These are phyloP conservation scores for Cyberlindnera japonica DNA, from an alignment of 805 yeast species.

Conservation along the genomic window DNA sequence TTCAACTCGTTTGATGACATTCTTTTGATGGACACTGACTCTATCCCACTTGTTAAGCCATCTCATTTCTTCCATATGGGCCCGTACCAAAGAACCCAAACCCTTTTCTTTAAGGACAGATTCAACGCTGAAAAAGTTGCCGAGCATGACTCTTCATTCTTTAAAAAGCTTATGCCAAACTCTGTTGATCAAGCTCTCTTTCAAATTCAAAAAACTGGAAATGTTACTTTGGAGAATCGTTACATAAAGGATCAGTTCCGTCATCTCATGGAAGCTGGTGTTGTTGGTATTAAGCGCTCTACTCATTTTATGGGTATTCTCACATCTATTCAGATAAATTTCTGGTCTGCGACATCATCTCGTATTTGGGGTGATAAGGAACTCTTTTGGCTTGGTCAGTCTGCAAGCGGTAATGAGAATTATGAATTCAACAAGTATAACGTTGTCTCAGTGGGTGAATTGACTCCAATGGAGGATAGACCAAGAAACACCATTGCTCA, in stretches of 20 bases:
- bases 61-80: slow-evolving; percentile 35
- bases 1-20: slow-evolving; percentile 58
- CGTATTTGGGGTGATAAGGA: slow-evolving; percentile 84
- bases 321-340: slow-evolving; percentile 30
- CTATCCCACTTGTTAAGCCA: slow-evolving; percentile 38
- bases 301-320: slow-evolving; percentile 25
- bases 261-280: slow-evolving; percentile 37
- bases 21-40: slow-evolving; percentile 52
- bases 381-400: slow-evolving; percentile 67
- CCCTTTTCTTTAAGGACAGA: slow-evolving; percentile 46
- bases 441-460: slow-evolving; percentile 36
- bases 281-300: slow-evolving; percentile 28
- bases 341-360: slow-evolving; percentile 38
- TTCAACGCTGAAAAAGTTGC: slow-evolving; percentile 21
- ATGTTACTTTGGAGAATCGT: slow-evolving; percentile 33
- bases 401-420: slow-evolving; percentile 36
- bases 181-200: slow-evolving; percentile 34
- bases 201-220: slow-evolving; percentile 31
- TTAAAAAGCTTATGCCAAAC: slow-evolving; percentile 40
- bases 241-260: slow-evolving; percentile 31
- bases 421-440: slow-evolving; percentile 37
- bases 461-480: slow-evolving; percentile 25
- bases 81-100: slow-evolving; percentile 28
- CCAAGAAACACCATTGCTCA: slow-evolving; percentile 22
- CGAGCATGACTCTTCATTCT: slow-evolving; percentile 33